Conservation (phyloP, 805 yeast genomes). For the Clavispora asparagi region DNA sequence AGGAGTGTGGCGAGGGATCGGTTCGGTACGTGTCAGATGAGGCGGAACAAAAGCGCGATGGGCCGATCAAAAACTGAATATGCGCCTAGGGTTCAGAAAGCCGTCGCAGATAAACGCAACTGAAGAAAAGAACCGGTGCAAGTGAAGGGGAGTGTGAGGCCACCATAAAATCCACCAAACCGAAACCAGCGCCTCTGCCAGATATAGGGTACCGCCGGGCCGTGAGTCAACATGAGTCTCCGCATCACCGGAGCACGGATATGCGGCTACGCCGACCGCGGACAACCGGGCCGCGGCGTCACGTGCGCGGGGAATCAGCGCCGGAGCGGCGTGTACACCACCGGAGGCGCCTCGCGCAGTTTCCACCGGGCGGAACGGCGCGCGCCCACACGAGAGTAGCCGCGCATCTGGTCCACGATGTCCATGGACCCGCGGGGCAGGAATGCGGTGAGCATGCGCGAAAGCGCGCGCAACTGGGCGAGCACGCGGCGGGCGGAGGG, state of each 20-base stretch:
- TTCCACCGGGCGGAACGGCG: slow-evolving; percentile 23
- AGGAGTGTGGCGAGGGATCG: too few relatives aligned
- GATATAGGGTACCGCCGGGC: neutral
- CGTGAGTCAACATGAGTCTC: neutral
- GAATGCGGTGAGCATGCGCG: slow-evolving; percentile 1
- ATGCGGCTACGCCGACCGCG: neutral
- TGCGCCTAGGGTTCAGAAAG: too few relatives aligned
- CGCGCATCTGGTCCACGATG: slow-evolving; percentile 12
- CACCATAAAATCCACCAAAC: too few relatives aligned
- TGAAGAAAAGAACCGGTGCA: too few relatives aligned
- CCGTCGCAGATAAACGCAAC: too few relatives aligned
- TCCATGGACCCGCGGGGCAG: neutral
- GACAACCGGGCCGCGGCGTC: neutral
- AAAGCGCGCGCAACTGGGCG: neutral
- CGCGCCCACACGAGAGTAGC: slow-evolving; percentile 24
- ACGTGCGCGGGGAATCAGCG: neutral
- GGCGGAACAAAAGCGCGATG: neutral
- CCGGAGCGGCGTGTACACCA: slow-evolving; percentile 1
- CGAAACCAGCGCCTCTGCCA: too few relatives aligned
- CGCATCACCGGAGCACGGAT: neutral
- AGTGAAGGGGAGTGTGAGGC: too few relatives aligned
- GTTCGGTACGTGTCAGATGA: neutral
- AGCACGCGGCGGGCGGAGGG: neutral
- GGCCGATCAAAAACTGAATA: neutral
- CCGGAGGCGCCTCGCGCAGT: slow-evolving; percentile 14